These are phyloP conservation scores for Alternaria sp. DNA, from an alignment of 2,329 filamentous ascomycete genomes.

Conservation along the genomic window DNA sequence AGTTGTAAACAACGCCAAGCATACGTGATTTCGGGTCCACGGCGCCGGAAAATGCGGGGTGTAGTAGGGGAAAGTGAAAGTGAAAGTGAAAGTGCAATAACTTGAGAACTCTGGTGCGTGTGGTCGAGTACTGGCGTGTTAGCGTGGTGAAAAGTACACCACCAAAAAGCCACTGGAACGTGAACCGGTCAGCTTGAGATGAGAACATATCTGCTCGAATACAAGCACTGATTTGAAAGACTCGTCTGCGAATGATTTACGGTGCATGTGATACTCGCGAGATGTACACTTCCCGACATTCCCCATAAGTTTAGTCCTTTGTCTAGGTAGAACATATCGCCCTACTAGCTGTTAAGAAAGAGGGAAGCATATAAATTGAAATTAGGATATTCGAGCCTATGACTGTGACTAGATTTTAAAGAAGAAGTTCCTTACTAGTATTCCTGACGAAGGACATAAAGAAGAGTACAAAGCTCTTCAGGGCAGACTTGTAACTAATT, in stretches of 20 bases:
- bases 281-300: not conserved
- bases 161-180: not conserved
- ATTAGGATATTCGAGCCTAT: not conserved
- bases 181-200: not conserved
- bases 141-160: not conserved
- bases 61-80: not conserved
- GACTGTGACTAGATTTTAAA: fast-evolving
- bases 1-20: conserved; percentile 3
- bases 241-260: not conserved
- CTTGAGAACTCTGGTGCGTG: not conserved
- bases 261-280: not conserved
- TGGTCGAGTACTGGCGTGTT: not conserved
- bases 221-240: fast-evolving
- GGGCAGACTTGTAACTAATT: not conserved
- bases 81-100: not conserved
- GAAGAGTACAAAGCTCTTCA: not conserved
- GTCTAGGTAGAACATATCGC: not conserved
- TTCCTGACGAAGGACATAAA: not conserved
- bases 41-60: not conserved
- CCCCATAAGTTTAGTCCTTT: not conserved
- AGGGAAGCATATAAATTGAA: not conserved
- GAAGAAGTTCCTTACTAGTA: not conserved
- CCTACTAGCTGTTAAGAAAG: not conserved
- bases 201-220: not conserved
- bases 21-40: not conserved